Evolutionary conservation across 2,329 filamentous ascomycete species (phyloP).

Genomic region (Neonectria ditissima): DNA sequence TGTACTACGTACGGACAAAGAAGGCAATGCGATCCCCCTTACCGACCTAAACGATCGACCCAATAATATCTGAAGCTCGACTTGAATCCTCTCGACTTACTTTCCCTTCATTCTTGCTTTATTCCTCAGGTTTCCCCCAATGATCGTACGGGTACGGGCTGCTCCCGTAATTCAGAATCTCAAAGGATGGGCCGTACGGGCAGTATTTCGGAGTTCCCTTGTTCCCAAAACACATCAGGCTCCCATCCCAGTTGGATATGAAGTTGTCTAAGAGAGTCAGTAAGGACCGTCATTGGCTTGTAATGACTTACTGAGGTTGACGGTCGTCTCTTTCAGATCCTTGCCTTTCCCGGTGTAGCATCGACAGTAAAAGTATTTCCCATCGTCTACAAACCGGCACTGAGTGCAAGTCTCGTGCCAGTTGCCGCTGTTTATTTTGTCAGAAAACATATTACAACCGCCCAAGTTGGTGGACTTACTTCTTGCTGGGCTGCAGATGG

Average conservation of each 20-base stretch:
- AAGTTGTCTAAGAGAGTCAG: slow-evolving; percentile 24
- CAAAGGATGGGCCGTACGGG: slow-evolving; percentile 19
- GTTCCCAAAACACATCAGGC: slow-evolving; percentile 27
- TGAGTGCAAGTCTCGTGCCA: slow-evolving; percentile 31
- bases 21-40: background rate
- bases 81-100: background rate
- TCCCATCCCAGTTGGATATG: slow-evolving; percentile 28
- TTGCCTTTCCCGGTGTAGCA: slow-evolving; percentile 23
- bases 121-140: background rate
- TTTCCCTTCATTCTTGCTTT: too few relatives aligned
- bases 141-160: background rate
- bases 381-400: slow-evolving; percentile 17
- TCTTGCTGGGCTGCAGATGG: slow-evolving; percentile 15
- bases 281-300: background rate
- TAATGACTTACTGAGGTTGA: slow-evolving; percentile 26
- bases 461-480: background rate
- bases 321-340: background rate
- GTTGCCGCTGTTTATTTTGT: slow-evolving; percentile 23
- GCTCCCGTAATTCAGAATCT: slow-evolving; percentile 1
- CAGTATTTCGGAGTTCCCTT: slow-evolving; percentile 28
- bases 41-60: background rate
- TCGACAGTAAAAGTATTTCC: slow-evolving; percentile 17
- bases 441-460: background rate
- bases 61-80: background rate
- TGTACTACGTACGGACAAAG: too few relatives aligned